Evolutionary conservation across 2,329 filamentous ascomycete species (phyloP).

Genomic region (Sclerotinia minor): DNA sequence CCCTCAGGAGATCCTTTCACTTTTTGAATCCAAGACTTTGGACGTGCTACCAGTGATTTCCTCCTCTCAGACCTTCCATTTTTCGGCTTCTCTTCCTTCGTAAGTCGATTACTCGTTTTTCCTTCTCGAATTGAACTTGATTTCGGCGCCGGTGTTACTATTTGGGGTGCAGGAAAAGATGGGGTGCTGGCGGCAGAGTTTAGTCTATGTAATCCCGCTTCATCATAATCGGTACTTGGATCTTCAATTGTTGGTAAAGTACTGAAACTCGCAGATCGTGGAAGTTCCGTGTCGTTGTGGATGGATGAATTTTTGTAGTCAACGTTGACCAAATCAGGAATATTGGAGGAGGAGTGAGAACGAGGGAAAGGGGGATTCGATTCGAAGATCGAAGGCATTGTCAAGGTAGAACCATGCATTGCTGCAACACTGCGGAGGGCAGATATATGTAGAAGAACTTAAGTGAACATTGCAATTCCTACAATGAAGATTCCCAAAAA

Average conservation of each 20-base stretch:
- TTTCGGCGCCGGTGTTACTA: conserved; percentile 23
- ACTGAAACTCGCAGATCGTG: conserved; percentile 59
- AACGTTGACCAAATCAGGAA: conserved; percentile 36
- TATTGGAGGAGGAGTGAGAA: conserved; percentile 41
- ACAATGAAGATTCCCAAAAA: conserved; percentile 4
- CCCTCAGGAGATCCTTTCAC: conserved; percentile 40
- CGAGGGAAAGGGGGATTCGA: conserved; percentile 38
- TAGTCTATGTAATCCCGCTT: conserved; percentile 31
- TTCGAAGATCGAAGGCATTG: conserved; percentile 39
- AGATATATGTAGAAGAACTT: conserved; percentile 21
- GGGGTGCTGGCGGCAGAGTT: conserved; percentile 28
- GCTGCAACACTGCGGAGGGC: conserved; percentile 32
- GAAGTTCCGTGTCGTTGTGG: conserved; percentile 42
- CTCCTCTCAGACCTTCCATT: conserved; percentile 39
- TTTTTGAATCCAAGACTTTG: conserved; percentile 43
- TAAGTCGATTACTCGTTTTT: conserved; percentile 28
- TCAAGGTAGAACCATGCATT: conserved; percentile 39
- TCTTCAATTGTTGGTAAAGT: conserved; percentile 48
- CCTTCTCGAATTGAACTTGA: conserved; percentile 28
- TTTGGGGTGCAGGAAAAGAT: conserved; percentile 18
- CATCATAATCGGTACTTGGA: conserved; percentile 26
- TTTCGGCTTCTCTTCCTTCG: conserved; percentile 37
- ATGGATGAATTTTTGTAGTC: conserved; percentile 35
- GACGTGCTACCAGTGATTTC: conserved; percentile 41
- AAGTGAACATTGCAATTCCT: conserved; percentile 23